Base-by-base conservation (phyloP, 2,329 filamentous ascomycete species). In the Colletotrichum echinochloae region DNA sequence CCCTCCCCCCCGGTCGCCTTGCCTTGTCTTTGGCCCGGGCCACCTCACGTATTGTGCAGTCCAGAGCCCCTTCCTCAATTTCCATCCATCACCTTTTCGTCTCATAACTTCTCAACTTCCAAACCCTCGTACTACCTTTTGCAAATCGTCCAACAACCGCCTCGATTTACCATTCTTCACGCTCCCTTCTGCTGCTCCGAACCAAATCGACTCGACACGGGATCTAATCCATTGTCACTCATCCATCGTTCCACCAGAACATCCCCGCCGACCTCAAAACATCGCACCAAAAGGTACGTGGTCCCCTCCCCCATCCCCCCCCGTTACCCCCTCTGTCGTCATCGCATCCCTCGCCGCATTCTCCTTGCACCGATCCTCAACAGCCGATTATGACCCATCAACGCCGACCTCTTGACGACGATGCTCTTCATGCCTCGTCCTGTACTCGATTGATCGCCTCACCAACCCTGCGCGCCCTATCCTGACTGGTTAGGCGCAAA, bases 251-350 rank as follows among this genome's bases (percentile, higher is more conserved):
- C 60, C 59, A 61, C 66, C 37, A 59, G 60, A 71, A 69, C 60
- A 71, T 65, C 48, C 59, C 59, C 69, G 60, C 65, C 68, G 59
- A 59, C 44, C 60, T 71, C 66, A 71, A 71, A 70, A 70, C 66
- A 65, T 70, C 60, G 65, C 65, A 70, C 54, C 54, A 70, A 74
- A 70, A 74, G 73, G 73, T 74, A 73, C 64, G 73, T 74, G 64
- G 72, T 72, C 66, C 65, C 65, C 59, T 65, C 65, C 65, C 66
- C 56, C 23, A 48, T 49, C 35, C 52, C 72, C 77, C 76, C 77
- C 76, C 76, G 75, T 74, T 75, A 73, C 76, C 74, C 77, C 78
- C 78, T 78, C 80, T 81, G 78, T 82, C 81, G 80, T 82, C 81
- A 82, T 82, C 79, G 76, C 76, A 76, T 74, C 74, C 75, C 76